phyloP scores from a whole-genome alignment of 345 rosid genomes.

The Draba incana region DNA sequence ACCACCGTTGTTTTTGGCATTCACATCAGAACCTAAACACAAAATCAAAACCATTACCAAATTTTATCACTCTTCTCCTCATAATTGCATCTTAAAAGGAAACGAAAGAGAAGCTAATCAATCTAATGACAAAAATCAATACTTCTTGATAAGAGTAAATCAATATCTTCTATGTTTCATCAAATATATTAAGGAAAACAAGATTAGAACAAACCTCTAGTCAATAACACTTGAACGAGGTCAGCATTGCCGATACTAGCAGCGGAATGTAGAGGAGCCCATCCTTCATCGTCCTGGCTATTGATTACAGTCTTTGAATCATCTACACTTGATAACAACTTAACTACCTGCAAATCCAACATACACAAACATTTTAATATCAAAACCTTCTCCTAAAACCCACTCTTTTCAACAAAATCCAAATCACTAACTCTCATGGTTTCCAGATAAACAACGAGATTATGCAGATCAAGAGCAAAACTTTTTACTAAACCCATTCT shows the following conservation, averaged over 20 bases:
- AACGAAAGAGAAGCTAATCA: neutral
- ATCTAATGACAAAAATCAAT: no score
- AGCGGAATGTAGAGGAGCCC: slow-evolving; percentile 90
- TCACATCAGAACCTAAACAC: slow-evolving; percentile 73
- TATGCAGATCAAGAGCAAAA: neutral
- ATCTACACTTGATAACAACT: slow-evolving; percentile 56
- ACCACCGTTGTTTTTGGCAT: slow-evolving; percentile 78
- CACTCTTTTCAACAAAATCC: neutral
- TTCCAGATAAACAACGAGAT: neutral
- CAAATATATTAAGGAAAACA: slow-evolving; percentile 9
- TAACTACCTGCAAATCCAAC: slow-evolving; percentile 52
- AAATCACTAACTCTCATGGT: neutral
- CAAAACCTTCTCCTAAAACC: neutral
- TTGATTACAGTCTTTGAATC: slow-evolving; percentile 52
- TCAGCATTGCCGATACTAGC: slow-evolving; percentile 72
- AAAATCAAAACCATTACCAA: slow-evolving; percentile 2
- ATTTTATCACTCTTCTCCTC: neutral
- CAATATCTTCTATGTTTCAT: no score
- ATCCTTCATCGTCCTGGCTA: slow-evolving; percentile 85
- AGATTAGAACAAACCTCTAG: slow-evolving; percentile 50
- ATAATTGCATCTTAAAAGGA: neutral
- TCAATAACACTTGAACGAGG: slow-evolving; percentile 60
- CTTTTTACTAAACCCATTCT: neutral
- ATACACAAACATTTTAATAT: neutral
- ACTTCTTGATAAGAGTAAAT: no score